Evolutionary conservation across 108 stramenopile species (phyloP).

Genomic region (Nannochloropsis salina): DNA sequence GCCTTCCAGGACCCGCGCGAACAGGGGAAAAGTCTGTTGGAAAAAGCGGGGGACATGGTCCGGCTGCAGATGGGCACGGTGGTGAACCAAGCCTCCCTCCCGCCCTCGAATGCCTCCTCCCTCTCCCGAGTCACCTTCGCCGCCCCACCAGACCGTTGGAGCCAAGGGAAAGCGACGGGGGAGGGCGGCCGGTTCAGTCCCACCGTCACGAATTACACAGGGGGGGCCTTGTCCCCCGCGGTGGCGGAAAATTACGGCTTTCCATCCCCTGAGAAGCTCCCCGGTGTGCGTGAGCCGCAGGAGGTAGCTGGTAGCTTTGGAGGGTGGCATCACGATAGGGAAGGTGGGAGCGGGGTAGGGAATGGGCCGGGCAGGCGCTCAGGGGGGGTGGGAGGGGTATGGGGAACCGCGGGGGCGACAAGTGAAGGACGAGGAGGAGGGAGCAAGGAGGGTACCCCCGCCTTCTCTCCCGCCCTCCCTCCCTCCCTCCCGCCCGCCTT

Average conservation of each 20-base stretch:
- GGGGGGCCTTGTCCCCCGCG: neutral
- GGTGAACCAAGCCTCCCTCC: neutral
- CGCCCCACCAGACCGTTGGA: neutral
- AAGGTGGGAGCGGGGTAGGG: neutral
- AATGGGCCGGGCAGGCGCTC: neutral
- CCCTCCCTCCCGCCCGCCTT: neutral
- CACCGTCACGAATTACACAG: neutral
- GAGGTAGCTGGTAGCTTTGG: neutral
- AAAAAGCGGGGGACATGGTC: neutral
- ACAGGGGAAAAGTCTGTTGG: conserved; percentile 24
- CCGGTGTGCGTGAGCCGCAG: too few species aligned
- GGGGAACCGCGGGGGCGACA: neutral
- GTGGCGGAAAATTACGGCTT: neutral
- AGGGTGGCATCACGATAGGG: neutral
- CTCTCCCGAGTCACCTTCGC: neutral
- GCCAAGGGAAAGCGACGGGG: neutral
- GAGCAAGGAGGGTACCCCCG: neutral
- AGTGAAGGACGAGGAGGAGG: neutral
- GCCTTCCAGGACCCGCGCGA: conserved; percentile 74
- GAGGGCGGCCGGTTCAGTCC: neutral
- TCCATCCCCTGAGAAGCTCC: too few species aligned
- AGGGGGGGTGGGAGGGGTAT: neutral
- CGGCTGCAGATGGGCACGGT: neutral
- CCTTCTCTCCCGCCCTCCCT: neutral
- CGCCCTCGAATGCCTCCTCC: neutral